Evolutionary conservation across 1,284 basidiomycete genomes (phyloP).

Genomic region (Stygiomarasmius scandens): DNA sequence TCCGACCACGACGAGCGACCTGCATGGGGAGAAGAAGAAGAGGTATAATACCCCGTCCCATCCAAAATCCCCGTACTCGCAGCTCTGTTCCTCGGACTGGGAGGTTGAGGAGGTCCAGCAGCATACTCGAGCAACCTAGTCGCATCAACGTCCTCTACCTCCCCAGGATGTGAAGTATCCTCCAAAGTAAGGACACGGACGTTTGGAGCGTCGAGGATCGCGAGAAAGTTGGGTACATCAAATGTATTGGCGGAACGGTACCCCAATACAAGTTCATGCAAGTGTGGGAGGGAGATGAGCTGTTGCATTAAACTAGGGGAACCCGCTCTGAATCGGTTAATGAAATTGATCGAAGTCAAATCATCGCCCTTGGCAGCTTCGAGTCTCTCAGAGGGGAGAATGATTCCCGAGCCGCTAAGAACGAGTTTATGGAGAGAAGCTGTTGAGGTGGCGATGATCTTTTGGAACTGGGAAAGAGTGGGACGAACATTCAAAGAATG

Average conservation of each 20-base stretch:
- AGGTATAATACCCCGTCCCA: too few relatives aligned
- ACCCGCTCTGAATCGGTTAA: too few relatives aligned
- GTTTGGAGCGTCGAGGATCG: slow-evolving; percentile 39
- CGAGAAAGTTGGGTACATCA: slow-evolving; percentile 39
- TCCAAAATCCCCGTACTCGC: too few relatives aligned
- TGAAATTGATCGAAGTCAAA: too few relatives aligned
- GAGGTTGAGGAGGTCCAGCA: slow-evolving; percentile 14
- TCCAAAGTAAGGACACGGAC: slow-evolving; percentile 36
- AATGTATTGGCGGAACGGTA: slow-evolving; percentile 33
- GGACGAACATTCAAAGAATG: slow-evolving; percentile 52
- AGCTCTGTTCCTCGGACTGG: background rate
- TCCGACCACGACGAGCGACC: too few relatives aligned
- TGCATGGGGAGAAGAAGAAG: too few relatives aligned
- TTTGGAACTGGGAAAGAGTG: slow-evolving; percentile 39
- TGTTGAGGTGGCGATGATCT: slow-evolving; percentile 36
- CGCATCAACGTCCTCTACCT: slow-evolving; percentile 38
- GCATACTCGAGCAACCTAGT: slow-evolving; percentile 37
- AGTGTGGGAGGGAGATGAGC: slow-evolving; percentile 33
- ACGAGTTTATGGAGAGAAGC: slow-evolving; percentile 40
- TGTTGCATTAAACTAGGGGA: too few relatives aligned
- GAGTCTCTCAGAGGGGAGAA: too few relatives aligned
- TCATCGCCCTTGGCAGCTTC: too few relatives aligned
- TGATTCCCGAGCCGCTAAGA: slow-evolving; percentile 45
- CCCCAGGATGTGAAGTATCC: slow-evolving; percentile 42
- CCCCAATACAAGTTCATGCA: slow-evolving; percentile 39